phyloP scores from a whole-genome alignment of 2,329 filamentous ascomycete species.

The Stagonosporopsis tanaceti region DNA sequence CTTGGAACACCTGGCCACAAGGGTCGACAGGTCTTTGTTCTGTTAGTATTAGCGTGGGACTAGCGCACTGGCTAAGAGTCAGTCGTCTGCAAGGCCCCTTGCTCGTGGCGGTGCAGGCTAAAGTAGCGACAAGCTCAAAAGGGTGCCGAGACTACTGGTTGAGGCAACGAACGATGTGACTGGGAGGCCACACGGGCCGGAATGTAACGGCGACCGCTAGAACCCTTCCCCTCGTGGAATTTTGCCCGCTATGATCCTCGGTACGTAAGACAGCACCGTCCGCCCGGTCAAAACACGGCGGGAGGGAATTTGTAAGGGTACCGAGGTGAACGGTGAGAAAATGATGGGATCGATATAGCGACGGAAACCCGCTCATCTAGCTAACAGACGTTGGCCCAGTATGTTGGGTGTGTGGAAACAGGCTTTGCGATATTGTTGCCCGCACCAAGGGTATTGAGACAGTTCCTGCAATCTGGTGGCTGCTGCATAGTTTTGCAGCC shows the following conservation, averaged over 20 bases:
- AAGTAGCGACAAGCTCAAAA: constrained; percentile 12
- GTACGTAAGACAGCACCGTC: constrained; percentile 1
- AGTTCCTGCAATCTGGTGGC: constrained; percentile 14
- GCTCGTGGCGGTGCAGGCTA: constrained; percentile 19
- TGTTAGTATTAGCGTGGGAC: constrained; percentile 1
- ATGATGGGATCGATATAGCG: background rate
- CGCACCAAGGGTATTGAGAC: constrained; percentile 13
- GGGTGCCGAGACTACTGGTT: background rate
- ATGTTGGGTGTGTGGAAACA: background rate
- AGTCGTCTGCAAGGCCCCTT: background rate
- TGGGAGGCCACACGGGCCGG: constrained; percentile 11
- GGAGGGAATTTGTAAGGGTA: background rate
- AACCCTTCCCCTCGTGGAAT: constrained; percentile 9
- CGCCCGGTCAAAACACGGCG: background rate
- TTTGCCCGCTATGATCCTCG: background rate
- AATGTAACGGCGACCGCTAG: background rate
- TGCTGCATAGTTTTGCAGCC: constrained; percentile 10
- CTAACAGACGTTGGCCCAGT: background rate
- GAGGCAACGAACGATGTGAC: constrained; percentile 11
- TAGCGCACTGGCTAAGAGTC: background rate
- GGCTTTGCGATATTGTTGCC: constrained; percentile 6
- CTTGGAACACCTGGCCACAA: constrained; percentile 15
- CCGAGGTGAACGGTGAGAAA: background rate
- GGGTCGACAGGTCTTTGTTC: constrained; percentile 10
- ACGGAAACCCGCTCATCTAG: background rate